Evolutionary conservation across 345 rosid genomes (phyloP), one percentile per base, ranked within the genome.

Genomic region (Anacardium occidentale): DNA sequence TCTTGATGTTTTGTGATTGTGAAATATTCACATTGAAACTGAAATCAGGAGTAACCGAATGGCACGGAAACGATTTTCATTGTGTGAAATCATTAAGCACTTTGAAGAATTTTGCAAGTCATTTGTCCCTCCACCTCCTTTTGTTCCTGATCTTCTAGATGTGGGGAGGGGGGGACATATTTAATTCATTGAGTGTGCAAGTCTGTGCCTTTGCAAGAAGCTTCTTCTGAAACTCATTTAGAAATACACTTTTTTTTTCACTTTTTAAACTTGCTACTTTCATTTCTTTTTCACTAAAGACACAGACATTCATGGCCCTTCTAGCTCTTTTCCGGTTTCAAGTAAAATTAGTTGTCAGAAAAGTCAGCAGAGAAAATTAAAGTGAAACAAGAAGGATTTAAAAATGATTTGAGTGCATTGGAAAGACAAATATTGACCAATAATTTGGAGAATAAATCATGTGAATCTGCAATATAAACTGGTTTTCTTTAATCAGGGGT

Each of bases 251-350:
- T n/a, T n/a, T n/a, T 62, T 7, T 14, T 15, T 10, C 5, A 4
- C 7, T 71, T 25, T 65, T 40, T 22, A 10, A 5, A 12, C 70
- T 13, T 72, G 5, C 11, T 14, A 47, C 15, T 47, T 68, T 60
- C 52, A 26, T 13, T 34, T 58, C 68, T 47, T 14, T 65, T 53
- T 44, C 48, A 26, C 13, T 52, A 11, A 21, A 58, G 59, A 70
- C 64, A n/a, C 64, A 25, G 0, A 71, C 68, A 79, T 75, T 79
- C 70, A 66, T 75, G 17, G n/a, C 18, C 45, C 47, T 14, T 51
- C 32, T 3, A 26, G 24, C 5, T 37, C 42, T 51, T 74, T 64
- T 17, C 52, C 53, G 1, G n/a, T n/a, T n/a, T n/a, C n/a, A n/a
- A n/a, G n/a, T n/a, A n/a, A 50, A 47, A 50, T 15, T 50, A 18